A percentile compares a stretch with the other conserved stretches of the same genome.
Evolutionary conservation across 805 yeast genomes (phyloP).

Genomic region (Myxozyma geophila): DNA sequence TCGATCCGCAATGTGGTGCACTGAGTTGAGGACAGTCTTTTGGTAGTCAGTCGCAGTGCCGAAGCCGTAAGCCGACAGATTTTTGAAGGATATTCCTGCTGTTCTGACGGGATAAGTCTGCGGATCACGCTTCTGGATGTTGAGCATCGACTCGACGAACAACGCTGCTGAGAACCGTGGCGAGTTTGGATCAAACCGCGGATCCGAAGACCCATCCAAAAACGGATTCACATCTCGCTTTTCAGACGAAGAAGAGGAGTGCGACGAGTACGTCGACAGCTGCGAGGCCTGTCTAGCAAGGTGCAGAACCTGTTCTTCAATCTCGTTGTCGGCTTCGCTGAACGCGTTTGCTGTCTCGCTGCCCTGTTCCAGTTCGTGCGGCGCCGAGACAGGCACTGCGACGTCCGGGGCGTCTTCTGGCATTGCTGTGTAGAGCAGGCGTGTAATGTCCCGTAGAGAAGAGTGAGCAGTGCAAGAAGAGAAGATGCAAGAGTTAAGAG

Average conservation of each 20-base stretch:
- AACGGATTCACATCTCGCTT: constrained; percentile 23
- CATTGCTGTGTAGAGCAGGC: neutral
- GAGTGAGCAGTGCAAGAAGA: no score
- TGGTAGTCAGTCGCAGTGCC: constrained; percentile 71
- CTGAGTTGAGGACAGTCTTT: constrained; percentile 58
- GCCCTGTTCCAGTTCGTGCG: neutral
- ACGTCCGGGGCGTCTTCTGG: neutral
- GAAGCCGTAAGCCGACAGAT: constrained; percentile 65
- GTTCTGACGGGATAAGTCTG: constrained; percentile 63
- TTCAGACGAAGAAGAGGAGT: neutral
- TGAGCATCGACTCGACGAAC: constrained; percentile 67
- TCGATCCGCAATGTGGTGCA: constrained; percentile 41
- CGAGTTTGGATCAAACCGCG: constrained; percentile 61
- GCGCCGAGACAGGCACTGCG: no score
- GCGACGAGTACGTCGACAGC: constrained; percentile 20
- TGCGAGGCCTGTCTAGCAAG: constrained; percentile 35
- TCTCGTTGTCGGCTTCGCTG: constrained; percentile 13
- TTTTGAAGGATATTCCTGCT: constrained; percentile 64
- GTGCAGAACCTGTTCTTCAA: constrained; percentile 29
- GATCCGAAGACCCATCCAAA: constrained; percentile 44
- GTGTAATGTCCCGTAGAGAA: no score
- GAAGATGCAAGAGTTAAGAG: no score
- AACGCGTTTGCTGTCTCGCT: constrained; percentile 1
- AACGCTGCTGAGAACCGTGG: constrained; percentile 59
- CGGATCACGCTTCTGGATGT: constrained; percentile 57